Evolutionary conservation across 2,329 filamentous ascomycete species (phyloP), one percentile per base, ranked within the genome.

Genomic region (Apiospora pterosperma): DNA sequence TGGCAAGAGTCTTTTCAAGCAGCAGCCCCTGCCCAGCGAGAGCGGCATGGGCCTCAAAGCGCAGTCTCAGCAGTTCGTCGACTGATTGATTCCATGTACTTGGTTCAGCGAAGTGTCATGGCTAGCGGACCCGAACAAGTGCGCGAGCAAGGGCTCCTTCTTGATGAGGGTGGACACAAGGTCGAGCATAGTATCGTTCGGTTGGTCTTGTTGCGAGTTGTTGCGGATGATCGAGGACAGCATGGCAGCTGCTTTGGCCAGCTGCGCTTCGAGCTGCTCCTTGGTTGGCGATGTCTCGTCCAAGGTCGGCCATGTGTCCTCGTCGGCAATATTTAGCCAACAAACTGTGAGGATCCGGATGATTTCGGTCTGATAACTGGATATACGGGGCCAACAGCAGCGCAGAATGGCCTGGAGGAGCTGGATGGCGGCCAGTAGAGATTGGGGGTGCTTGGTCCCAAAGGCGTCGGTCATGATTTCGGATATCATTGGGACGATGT

Each of bases 1-100:
- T 67, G 95, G 95, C 21, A 98, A 97, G 81, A 97, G 93, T 72
- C 85, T 98, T 72, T 98, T 98, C 77, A 98, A 98, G 79, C 94
- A 97, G 82, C 88, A 90, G 76, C 88, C 90, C 58, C 39, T 62
- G 60, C 60, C 60, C 1, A 44, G 39, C 31, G 60, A 62, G 28
- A 62, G 38, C 14, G 39, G 38, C n/a, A 62, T 34, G 31, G 60
- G 60, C 3, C 41, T 62, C 12, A 62, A 62, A 41, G 60, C 28
- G 60, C 38, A 39, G 14, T 42, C 39, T 4, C 60, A 62, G 39
- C 39, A 42, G 39, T 42, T 25, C 19, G 39, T 62, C 5, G 60
- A 62, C 5, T 42, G 58, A 39, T 23, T 59, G 16, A 36, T 5
- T 38, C 25, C n/a, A 60, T 55, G 16, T 55, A 52, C 44, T n/a